Percentiles rank a stretch among this genome's conserved stretches.
Evolutionary conservation across 139 green algal species (phyloP).

Genomic region (Volvox reticuliferus): DNA sequence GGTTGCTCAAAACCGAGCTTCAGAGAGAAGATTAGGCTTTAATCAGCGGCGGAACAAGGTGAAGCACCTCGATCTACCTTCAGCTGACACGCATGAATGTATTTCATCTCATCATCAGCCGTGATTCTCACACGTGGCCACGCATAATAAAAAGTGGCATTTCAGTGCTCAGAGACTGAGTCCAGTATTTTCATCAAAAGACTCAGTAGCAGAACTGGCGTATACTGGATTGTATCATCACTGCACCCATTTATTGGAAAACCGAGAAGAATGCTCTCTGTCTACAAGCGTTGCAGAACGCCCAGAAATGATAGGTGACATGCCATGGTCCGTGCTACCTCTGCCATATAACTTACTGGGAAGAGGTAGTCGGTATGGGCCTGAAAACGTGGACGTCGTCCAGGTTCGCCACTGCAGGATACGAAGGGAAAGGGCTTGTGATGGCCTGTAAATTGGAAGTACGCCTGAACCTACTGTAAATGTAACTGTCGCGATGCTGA

Average conservation of each 20-base stretch:
- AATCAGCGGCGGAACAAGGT: neutral
- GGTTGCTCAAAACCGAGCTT: too few relatives aligned
- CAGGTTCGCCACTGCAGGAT: too few relatives aligned
- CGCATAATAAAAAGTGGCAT: neutral
- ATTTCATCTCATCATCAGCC: slow-evolving; percentile 31
- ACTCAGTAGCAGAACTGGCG: slow-evolving; percentile 50
- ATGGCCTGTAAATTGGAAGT: too few relatives aligned
- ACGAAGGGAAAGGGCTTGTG: too few relatives aligned
- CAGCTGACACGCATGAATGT: slow-evolving; percentile 52
- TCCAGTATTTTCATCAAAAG: slow-evolving; percentile 45
- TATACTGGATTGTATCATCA: slow-evolving; percentile 45
- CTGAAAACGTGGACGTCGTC: too few relatives aligned
- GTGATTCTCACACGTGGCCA: neutral
- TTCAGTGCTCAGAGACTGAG: slow-evolving; percentile 25
- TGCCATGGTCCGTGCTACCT: too few relatives aligned
- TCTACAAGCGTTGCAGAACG: too few relatives aligned
- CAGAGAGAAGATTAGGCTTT: slow-evolving; percentile 46
- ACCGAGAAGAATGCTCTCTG: too few relatives aligned
- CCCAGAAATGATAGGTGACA: too few relatives aligned
- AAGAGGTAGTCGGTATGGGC: too few relatives aligned
- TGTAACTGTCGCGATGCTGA: neutral
- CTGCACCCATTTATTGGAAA: neutral
- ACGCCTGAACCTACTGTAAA: too few relatives aligned
- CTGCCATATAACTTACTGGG: too few relatives aligned
- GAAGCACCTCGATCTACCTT: neutral